Evolutionary conservation across 1,139 yeast genomes (phyloP).

Genomic region (Blastobotrys arbuscula): DNA sequence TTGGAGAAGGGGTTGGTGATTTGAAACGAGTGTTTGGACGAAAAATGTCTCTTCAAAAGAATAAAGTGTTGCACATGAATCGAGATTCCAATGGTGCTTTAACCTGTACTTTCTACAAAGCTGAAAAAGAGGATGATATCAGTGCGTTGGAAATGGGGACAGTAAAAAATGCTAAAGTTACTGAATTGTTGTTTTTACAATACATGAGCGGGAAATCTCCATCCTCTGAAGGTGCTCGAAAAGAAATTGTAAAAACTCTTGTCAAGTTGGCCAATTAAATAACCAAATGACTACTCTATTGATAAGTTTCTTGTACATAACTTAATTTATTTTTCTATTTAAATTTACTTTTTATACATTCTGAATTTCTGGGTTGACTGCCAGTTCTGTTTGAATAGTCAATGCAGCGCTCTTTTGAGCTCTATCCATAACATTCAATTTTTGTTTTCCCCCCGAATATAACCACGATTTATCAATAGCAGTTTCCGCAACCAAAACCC

Average conservation of each 20-base stretch:
- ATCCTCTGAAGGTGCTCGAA: constrained; percentile 41
- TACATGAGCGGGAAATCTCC: constrained; percentile 59
- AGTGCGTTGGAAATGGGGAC: constrained; percentile 37
- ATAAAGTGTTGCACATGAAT: constrained; percentile 51
- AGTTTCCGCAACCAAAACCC: constrained; percentile 42
- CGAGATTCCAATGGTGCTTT: constrained; percentile 44
- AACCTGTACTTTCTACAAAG: constrained; percentile 40
- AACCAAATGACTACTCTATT: background rate
- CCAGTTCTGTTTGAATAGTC: constrained; percentile 36
- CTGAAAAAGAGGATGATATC: constrained; percentile 26
- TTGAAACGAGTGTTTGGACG: constrained; percentile 36
- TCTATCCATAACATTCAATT: constrained; percentile 34
- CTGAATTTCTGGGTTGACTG: constrained; percentile 25
- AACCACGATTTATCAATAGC: constrained; percentile 32
- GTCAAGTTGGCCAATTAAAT: constrained; percentile 1
- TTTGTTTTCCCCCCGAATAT: constrained; percentile 25
- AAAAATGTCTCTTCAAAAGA: constrained; percentile 45
- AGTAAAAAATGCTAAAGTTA: constrained; percentile 39
- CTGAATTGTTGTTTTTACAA: constrained; percentile 52
- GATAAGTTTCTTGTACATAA: background rate
- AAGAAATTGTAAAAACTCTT: constrained; percentile 27
- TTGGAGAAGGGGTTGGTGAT: constrained; percentile 35
- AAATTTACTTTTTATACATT: background rate
- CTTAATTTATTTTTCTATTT: background rate
- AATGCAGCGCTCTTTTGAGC: constrained; percentile 55